Base-by-base conservation (phyloP, 495 filamentous ascomycete genomes). In the Hypomontagnella submonticulosa region DNA sequence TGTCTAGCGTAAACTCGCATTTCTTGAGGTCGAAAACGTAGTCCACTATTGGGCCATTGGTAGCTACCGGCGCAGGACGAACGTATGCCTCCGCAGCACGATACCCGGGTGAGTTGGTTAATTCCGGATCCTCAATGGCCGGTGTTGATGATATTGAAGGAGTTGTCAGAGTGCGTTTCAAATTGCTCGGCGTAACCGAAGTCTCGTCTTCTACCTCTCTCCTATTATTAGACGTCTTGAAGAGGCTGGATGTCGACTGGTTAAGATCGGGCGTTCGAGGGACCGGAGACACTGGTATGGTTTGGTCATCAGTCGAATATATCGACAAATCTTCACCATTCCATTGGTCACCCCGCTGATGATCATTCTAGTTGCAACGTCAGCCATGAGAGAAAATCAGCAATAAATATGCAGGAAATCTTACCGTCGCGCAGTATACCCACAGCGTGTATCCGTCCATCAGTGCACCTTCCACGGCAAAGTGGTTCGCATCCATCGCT, bases 321-420 rank as follows among this genome's bases (percentile, higher is more conserved):
- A 99, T 96, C 6, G 92, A 97, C 13, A 99, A 80, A 77, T 99
- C 95, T 69, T 99, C 95, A 27, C 95, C 95, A 63, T 99, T 98
- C 95, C 95, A 99, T 42, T 92, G 87, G 71, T 99, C 95, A 33
- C 95, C 96, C 81, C 90, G 90, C 70, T 89, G 81, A 67, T 99
- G 95, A 54, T 89, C 88, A 73, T 97, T 99, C 83, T 90, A 40
- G 5, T 46, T 37, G 46, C 3, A 30, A 8, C 4, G 38, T 73
- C 47, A 65, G 67, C 44, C 46, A 19, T 1, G 10, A 46, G 34
- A 7, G 9, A 32, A 57, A 10, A 4, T 0, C 19, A 33, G 0
- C 16, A 10, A 10, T 9, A 18, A 4, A 32, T 59, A 43, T 42
- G 11, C 11, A 19, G 38, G 57, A 44, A 41, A 15, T 1, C 64